A percentile compares a stretch with the other conserved stretches of the same genome.
phyloP scores from a whole-genome alignment of 2,329 filamentous ascomycete genomes.

The Penicillium sp. region DNA sequence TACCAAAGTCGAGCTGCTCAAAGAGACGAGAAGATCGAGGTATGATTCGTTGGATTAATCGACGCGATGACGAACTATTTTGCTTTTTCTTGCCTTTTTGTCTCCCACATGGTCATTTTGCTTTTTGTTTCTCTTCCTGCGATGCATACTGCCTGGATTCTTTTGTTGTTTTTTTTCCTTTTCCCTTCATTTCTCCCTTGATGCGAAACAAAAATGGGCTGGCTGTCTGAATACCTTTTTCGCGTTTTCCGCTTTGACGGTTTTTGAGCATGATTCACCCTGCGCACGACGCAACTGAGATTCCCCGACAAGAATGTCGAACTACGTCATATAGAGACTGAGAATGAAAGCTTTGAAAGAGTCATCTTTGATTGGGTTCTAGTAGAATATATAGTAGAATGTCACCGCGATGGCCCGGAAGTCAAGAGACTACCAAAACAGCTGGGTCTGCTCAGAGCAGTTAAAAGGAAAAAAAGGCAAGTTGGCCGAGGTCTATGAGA shows the following conservation, averaged over 20 bases:
- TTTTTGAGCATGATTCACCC: not conserved
- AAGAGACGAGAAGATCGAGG: conserved; percentile 10
- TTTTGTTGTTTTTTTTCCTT: conserved; percentile 12
- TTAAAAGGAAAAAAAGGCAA: not conserved
- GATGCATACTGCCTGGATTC: conserved; percentile 2
- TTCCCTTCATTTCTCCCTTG: not conserved
- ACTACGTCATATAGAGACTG: not conserved
- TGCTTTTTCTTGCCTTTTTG: not conserved
- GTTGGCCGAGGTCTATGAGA: conserved; percentile 12
- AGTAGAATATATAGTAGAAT: not conserved
- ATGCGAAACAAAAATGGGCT: conserved; percentile 19
- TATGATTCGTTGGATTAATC: conserved; percentile 8
- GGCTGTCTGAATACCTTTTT: conserved; percentile 28
- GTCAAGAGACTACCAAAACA: not conserved
- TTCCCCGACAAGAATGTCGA: not conserved
- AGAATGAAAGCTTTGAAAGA: not conserved
- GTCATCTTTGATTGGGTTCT: not conserved
- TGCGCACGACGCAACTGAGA: not conserved
- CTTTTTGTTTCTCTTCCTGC: conserved; percentile 17
- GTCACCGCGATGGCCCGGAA: not conserved
- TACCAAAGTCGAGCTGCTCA: conserved; percentile 30
- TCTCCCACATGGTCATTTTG: conserved; percentile 8
- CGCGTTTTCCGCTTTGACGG: not conserved
- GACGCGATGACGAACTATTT: conserved; percentile 1
- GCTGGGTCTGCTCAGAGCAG: not conserved